Percentiles rank a stretch among this genome's conserved stretches.
These are phyloP conservation scores for Hypoxylon crocopeplum DNA, from an alignment of 495 filamentous ascomycete species.

Conservation along the genomic window DNA sequence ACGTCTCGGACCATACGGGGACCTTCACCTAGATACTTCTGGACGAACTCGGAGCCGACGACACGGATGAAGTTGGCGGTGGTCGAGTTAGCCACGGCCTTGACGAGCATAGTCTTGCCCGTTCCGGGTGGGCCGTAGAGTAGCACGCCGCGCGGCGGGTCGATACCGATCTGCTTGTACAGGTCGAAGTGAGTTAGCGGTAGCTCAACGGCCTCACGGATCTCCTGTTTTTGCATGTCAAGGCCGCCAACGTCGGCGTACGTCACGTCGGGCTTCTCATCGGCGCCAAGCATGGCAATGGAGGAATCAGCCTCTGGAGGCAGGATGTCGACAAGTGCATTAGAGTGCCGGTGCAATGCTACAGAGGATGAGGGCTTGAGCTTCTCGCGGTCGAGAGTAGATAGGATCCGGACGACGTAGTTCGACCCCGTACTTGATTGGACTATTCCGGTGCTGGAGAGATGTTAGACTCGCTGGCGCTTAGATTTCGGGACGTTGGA, in stretches of 20 bases:
- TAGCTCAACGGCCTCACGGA: constrained; percentile 94
- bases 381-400: constrained; percentile 96
- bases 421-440: constrained; percentile 98
- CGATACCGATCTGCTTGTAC: constrained; percentile 98
- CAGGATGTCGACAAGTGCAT: constrained; percentile 96
- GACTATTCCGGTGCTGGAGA: constrained; percentile 90
- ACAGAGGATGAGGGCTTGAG: constrained; percentile 98
- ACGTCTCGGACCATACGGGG: constrained; percentile 99
- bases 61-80: constrained; percentile 99
- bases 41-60: constrained; percentile 96
- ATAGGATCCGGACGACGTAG: constrained; percentile 98
- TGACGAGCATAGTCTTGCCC: constrained; percentile 98
- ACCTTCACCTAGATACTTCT: constrained; percentile 97
- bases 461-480: constrained; percentile 5
- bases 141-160: constrained; percentile 93
- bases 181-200: constrained; percentile 97
- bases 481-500: background rate
- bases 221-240: constrained; percentile 99
- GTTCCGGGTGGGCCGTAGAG: constrained; percentile 97
- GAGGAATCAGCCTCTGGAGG: constrained; percentile 97
- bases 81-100: constrained; percentile 97
- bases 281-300: constrained; percentile 94
- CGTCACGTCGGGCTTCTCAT: constrained; percentile 98
- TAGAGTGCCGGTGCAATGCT: constrained; percentile 96
- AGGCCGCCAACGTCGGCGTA: constrained; percentile 97